phyloP scores from a whole-genome alignment of 2,329 filamentous ascomycete genomes.

The Epichloe sibirici region DNA sequence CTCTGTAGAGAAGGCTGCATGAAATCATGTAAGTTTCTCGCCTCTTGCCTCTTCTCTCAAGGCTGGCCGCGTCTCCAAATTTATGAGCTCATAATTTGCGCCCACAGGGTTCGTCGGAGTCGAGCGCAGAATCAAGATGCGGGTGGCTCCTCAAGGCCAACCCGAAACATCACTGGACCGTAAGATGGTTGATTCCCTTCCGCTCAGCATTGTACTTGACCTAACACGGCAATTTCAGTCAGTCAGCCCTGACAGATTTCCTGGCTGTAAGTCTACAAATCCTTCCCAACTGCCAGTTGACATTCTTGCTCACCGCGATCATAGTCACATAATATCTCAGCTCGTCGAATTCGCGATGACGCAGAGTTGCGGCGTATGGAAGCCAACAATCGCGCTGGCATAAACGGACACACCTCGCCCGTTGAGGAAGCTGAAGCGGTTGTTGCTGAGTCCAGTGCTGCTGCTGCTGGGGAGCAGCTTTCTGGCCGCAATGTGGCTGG shows the following conservation, averaged over 20 bases:
- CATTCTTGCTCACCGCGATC: slow-evolving; percentile 10
- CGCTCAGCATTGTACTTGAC: neutral
- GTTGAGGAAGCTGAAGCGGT: slow-evolving; percentile 5
- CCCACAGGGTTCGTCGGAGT: slow-evolving; percentile 6
- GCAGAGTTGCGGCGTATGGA: slow-evolving; percentile 35
- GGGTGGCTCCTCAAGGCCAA: slow-evolving; percentile 11
- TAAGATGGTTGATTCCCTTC: slow-evolving; percentile 12
- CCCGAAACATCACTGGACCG: slow-evolving; percentile 27
- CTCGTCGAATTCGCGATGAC: slow-evolving; percentile 38
- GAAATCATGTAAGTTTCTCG: slow-evolving; percentile 3
- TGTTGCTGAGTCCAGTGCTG: slow-evolving; percentile 13
- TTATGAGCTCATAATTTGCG: neutral
- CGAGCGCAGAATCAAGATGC: slow-evolving; percentile 8
- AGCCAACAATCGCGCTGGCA: slow-evolving; percentile 14
- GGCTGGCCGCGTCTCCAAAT: neutral
- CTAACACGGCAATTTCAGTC: slow-evolving; percentile 17
- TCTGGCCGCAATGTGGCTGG: slow-evolving; percentile 14
- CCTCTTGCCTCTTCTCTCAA: neutral
- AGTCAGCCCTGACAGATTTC: slow-evolving; percentile 43
- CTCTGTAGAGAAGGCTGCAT: neutral
- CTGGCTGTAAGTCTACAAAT: slow-evolving; percentile 29
- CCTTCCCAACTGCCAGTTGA: neutral
- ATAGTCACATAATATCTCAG: slow-evolving; percentile 61
- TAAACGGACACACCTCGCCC: slow-evolving; percentile 12
- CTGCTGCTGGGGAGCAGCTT: slow-evolving; percentile 13